phyloP scores from a whole-genome alignment of 2,329 filamentous ascomycete species.

The Epichloe gansuensis region DNA sequence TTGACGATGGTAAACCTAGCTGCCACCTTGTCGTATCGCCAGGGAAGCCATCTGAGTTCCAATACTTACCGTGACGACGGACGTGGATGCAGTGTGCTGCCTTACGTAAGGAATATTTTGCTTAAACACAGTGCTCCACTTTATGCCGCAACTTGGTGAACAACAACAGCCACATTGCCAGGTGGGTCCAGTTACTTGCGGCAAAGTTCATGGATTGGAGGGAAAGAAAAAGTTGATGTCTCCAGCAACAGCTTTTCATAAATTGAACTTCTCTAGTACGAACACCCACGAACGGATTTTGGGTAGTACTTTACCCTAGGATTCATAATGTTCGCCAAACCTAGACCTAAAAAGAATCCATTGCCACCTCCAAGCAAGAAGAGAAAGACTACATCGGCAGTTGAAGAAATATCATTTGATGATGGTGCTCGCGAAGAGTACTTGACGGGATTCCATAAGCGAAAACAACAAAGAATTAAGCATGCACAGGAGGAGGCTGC shows the following conservation, averaged over 20 bases:
- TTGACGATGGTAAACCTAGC: conserved; percentile 6
- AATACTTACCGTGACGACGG: not conserved
- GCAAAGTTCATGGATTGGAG: not conserved
- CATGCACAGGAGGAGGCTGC: conserved; percentile 70
- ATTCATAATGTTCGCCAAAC: conserved; percentile 38
- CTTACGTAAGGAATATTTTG: not conserved
- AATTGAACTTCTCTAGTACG: not conserved
- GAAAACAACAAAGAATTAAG: conserved; percentile 76
- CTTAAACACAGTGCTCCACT: not conserved
- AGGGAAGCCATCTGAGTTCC: conserved; percentile 15
- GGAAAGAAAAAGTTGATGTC: not conserved
- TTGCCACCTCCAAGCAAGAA: conserved; percentile 53
- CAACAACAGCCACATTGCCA: not conserved
- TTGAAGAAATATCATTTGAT: conserved; percentile 83
- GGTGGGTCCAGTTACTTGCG: not conserved
- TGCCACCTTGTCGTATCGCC: conserved; percentile 9
- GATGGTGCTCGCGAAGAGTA: conserved; percentile 67
- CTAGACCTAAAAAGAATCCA: conserved; percentile 42
- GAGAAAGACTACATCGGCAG: conserved; percentile 43
- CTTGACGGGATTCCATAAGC: conserved; percentile 92
- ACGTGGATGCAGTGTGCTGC: not conserved
- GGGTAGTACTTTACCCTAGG: not conserved
- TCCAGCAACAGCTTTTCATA: not conserved
- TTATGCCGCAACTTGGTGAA: not conserved
- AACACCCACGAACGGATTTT: not conserved